Evolutionary conservation across 371 early-diverging fungal genomes (phyloP), one percentile per base, ranked within the genome.

Genomic region (Blakeslea trispora): DNA sequence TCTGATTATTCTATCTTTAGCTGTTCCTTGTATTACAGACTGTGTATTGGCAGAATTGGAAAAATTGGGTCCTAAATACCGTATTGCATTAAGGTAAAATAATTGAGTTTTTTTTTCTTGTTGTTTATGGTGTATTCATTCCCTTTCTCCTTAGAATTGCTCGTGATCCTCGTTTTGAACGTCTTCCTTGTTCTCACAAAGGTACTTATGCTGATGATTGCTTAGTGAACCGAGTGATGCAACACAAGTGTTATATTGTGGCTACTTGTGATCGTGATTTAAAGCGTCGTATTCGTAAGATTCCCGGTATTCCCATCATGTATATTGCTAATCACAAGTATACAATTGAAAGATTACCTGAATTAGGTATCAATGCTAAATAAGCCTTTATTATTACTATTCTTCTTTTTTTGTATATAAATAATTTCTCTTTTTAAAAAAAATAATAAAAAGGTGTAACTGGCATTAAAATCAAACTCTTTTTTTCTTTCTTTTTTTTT

Each of bases 181-280:
- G 97, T 22, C 78, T 99, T 39, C 93, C 95, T 13, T 99, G 99
- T 77, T 86, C 94, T 46, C 99, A 99, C 77, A 96, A 95, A 64
- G 99, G 99, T 34, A 99, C 98, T 2, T 99, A 99, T 83, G 99
- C 99, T 31, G 99, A 99, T 87, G 99, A 99, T 83, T 99, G 99
- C 71, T 79, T 99, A 41, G 95, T 99, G 3, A 87, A 97, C 52
- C 81, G 99, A 35, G 89, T 99, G 5, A 96, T 89, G 84, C 94
- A 93, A 75, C 96, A 98, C 74, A 88, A 91, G 60, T 98, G 99
- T 79, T 99, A 97, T 72, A 95, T 99, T 65, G 98, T 99, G 4
- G 99, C 99, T 15, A 99, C 99, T 7, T 99, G 99, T 66, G 99
- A 99, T 87, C 86, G 88, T 57, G 99, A 98, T 70, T 79, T 99